Evolutionary conservation across 2,329 filamentous ascomycete species (phyloP), one percentile per base, ranked within the genome.

Genomic region (Neofusicoccum sp.): DNA sequence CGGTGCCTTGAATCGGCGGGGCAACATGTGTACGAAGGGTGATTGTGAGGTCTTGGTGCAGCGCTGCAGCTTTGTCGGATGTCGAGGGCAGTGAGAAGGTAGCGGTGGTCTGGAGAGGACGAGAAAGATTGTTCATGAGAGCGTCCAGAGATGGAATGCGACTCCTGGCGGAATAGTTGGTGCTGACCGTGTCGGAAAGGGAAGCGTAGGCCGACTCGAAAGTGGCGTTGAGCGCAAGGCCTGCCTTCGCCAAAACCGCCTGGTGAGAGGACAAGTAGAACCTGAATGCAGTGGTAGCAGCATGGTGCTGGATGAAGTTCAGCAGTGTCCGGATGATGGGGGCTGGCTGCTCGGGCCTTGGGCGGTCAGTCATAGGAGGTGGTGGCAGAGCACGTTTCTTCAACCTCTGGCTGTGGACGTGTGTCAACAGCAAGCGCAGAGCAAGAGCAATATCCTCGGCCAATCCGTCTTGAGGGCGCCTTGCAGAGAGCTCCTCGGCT

Each of bases 341-440:
- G 57, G 86, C 82, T 45, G 84, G 76, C 2, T 79, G 79, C 6
- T 74, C 76, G 24, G 80, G 71, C 36, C 79, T 78, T 62, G 80
- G 81, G 56, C 78, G 78, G 14, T 78, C 76, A 8, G 79, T 77
- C 62, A 86, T 69, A 5, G 87, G 83, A 6, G 79, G 76, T 7
- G 87, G 87, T 1, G 86, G 79, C 31, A 87, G 84, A 1, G 87
- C 89, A 58, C 92, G 85, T 44, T 84, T 83, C 40, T 86, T 79
- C 63, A 91, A 84, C 65, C 88, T 92, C 70, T 89, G 85, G 8
- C 89, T 85, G 72, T 98, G 93, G 2, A 90, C 86, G 65, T 93
- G 87, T 51, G 84, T 85, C 6, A 98, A 84, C 1, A 97, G 81
- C 24, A 97, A 82, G 41, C 91, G 87, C 3, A 96, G 81, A 0